A percentile compares a stretch with the other conserved stretches of the same genome.
Conservation (phyloP, 2,329 filamentous ascomycete genomes). For the Epichloe aotearoae region DNA sequence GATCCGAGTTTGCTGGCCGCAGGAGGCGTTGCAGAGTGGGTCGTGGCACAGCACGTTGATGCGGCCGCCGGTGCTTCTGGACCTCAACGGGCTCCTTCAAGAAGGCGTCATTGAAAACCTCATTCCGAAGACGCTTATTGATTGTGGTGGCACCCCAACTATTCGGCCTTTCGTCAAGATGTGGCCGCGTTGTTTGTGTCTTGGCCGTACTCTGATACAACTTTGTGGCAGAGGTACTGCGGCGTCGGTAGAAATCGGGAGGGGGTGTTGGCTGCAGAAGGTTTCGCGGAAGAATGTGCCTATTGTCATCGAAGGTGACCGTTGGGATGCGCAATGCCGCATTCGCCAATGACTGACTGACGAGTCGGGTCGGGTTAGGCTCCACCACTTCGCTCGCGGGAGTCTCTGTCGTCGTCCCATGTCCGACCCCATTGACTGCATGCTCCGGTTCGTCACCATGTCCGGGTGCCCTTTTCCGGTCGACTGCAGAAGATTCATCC, state of each 20-base stretch:
- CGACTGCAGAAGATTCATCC: conserved; percentile 28
- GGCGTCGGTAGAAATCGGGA: conserved; percentile 18
- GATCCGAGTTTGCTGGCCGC: conserved; percentile 32
- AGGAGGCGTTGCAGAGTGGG: conserved; percentile 32
- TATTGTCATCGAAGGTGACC: conserved; percentile 87
- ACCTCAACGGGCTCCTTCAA: conserved; percentile 70
- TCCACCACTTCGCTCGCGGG: conserved; percentile 9
- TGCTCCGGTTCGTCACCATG: conserved; percentile 5
- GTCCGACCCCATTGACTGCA: conserved; percentile 2
- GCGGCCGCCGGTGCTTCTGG: conserved; percentile 61
- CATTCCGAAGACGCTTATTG: conserved; percentile 75
- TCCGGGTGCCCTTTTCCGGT: conserved; percentile 23
- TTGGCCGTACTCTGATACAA: conserved; percentile 7
- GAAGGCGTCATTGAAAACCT: conserved; percentile 88
- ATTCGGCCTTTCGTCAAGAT: conserved; percentile 43
- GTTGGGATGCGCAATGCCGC: conserved; percentile 59
- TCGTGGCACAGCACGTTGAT: conserved; percentile 51
- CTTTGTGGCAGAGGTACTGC: conserved; percentile 20
- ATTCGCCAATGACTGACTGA: conserved; percentile 65
- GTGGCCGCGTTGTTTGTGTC: conserved; percentile 15
- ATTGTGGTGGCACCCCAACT: conserved; percentile 88
- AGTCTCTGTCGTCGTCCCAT: neutral
- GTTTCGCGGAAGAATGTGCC: conserved; percentile 79
- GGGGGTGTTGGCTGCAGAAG: conserved; percentile 52
- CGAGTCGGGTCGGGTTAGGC: conserved; percentile 26